Conservation (phyloP, 2,329 filamentous ascomycete genomes). For the Aspergillus proliferans region DNA sequence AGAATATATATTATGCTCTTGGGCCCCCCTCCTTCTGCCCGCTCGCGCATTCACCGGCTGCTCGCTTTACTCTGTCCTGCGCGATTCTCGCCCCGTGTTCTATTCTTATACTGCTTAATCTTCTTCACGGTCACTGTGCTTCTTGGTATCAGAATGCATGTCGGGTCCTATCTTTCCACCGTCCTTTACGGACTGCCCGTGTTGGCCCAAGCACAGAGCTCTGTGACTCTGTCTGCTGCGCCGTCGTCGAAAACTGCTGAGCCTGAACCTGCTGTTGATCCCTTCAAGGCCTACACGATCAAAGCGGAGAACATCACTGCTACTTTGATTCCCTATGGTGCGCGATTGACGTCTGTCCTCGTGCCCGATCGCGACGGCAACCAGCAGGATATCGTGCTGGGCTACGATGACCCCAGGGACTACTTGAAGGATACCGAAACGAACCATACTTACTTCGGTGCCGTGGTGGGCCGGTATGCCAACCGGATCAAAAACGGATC, state of each 20-base stretch:
- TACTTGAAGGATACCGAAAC: slow-evolving; percentile 42
- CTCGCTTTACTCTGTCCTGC: slow-evolving; percentile 22
- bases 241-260: slow-evolving; percentile 6
- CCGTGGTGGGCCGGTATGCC: slow-evolving; percentile 48
- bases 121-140: slow-evolving; percentile 22
- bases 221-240: slow-evolving; percentile 4
- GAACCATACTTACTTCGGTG: slow-evolving; percentile 44
- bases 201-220: slow-evolving; percentile 16
- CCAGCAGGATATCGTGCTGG: slow-evolving; percentile 45
- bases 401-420: slow-evolving; percentile 43
- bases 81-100: slow-evolving; percentile 23
- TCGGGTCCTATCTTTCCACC: slow-evolving; percentile 27
- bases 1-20: slow-evolving; percentile 5
- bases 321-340: slow-evolving; percentile 44
- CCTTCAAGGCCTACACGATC: slow-evolving; percentile 42
- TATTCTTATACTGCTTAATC: slow-evolving; percentile 23
- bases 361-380: slow-evolving; percentile 47
- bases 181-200: slow-evolving; percentile 29
- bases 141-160: slow-evolving; percentile 31
- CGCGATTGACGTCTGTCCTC: slow-evolving; percentile 41
- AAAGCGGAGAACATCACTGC: slow-evolving; percentile 44
- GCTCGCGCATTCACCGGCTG: slow-evolving; percentile 12
- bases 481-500: slow-evolving; percentile 54
- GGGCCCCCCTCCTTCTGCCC: slow-evolving; percentile 4
- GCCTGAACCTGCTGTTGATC: slow-evolving; percentile 12